Conservation (phyloP, 1,139 yeast species). For the Yamadazyma diospyri region DNA sequence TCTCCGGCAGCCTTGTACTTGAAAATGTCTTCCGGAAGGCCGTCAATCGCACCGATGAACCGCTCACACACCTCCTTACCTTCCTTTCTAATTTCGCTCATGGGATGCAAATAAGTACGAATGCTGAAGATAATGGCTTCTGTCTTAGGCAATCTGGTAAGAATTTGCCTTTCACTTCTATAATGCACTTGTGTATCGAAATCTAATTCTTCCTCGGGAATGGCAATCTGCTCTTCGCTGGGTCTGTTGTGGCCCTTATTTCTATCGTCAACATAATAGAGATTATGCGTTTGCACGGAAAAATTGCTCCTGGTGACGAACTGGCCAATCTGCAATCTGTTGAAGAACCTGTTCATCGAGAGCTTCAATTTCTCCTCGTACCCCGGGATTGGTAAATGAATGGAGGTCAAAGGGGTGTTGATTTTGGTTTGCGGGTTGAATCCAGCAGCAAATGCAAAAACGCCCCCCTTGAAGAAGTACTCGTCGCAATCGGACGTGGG, state of each 20-base stretch:
- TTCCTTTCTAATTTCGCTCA: constrained; percentile 50
- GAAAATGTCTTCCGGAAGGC: constrained; percentile 38
- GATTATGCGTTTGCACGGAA: constrained; percentile 55
- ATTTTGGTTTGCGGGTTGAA: constrained; percentile 61
- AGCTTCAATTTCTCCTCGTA: constrained; percentile 51
- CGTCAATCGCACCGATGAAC: constrained; percentile 38
- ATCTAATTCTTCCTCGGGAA: constrained; percentile 44
- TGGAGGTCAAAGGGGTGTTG: constrained; percentile 48
- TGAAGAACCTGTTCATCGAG: constrained; percentile 62
- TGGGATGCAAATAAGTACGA: constrained; percentile 65
- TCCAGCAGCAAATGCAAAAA: constrained; percentile 72
- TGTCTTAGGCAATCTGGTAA: constrained; percentile 55
- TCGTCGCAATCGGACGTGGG: constrained; percentile 45
- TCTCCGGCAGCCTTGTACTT: constrained; percentile 36
- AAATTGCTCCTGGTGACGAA: constrained; percentile 61
- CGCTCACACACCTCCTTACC: constrained; percentile 42
- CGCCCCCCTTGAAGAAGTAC: constrained; percentile 61
- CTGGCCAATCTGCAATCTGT: constrained; percentile 45
- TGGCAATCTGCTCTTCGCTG: constrained; percentile 21
- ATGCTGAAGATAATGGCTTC: constrained; percentile 56
- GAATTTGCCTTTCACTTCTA: constrained; percentile 60
- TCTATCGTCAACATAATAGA: constrained; percentile 48
- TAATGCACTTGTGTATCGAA: constrained; percentile 52
- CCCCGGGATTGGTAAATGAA: constrained; percentile 65
- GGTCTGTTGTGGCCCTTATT: constrained; percentile 44